Evolutionary conservation across 768 basidiomycete genomes (phyloP).

Genomic region (Paxillus involutus): DNA sequence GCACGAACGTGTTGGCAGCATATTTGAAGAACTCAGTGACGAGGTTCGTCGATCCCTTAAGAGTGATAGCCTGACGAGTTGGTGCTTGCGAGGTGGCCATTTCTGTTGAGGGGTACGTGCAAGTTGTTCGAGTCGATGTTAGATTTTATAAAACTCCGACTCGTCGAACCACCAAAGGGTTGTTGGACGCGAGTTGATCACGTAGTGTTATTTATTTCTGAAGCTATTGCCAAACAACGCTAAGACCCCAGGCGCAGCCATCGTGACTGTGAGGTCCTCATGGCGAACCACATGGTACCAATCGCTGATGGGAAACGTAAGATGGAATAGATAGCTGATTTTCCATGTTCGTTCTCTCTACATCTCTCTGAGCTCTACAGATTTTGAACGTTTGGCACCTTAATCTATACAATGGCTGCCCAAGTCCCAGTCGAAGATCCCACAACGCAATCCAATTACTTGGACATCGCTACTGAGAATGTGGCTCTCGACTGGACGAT

Average conservation of each 20-base stretch:
- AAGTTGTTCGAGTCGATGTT: background rate
- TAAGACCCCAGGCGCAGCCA: background rate
- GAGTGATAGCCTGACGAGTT: slow-evolving; percentile 77
- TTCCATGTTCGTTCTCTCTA: background rate
- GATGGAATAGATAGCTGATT: background rate
- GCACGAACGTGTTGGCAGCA: slow-evolving; percentile 89
- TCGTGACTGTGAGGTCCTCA: background rate
- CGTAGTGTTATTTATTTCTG: slow-evolving; percentile 13
- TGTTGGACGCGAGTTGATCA: slow-evolving; percentile 12
- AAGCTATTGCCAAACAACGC: slow-evolving; percentile 14
- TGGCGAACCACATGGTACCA: background rate
- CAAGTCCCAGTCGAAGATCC: slow-evolving; percentile 31
- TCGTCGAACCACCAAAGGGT: no score
- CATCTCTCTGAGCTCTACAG: background rate
- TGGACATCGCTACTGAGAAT: slow-evolving; percentile 45
- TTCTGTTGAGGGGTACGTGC: background rate
- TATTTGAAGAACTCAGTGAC: slow-evolving; percentile 99
- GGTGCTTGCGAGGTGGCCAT: slow-evolving; percentile 49
- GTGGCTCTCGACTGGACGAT: slow-evolving; percentile 56
- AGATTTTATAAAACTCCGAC: background rate
- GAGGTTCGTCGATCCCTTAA: slow-evolving; percentile 91
- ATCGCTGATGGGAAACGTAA: background rate
- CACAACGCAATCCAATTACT: slow-evolving; percentile 60
- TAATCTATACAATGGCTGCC: slow-evolving; percentile 11
- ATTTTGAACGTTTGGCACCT: background rate